Base-by-base conservation (phyloP, 2,329 filamentous ascomycete species). In the Trichoderma citrinoviride region DNA sequence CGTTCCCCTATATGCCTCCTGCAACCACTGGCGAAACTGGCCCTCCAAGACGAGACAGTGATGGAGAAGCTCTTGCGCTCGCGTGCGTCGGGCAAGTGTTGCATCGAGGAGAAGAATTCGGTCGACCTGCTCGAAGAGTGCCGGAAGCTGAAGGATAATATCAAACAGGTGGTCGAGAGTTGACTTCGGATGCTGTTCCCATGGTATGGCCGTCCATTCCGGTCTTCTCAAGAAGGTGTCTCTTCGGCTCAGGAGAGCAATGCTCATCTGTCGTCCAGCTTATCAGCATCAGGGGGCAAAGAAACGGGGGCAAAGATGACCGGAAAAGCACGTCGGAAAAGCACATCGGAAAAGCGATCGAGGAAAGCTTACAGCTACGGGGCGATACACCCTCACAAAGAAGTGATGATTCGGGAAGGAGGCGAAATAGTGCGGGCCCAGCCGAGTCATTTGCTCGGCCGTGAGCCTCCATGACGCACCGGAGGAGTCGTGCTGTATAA, bases 331-430 rank as follows among this genome's bases (percentile, higher is more conserved):
- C n/a, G n/a, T n/a, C n/a, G n/a, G n/a, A n/a, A n/a, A n/a, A n/a
- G n/a, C n/a, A n/a, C n/a, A 49, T 7, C 19, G 21, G 12, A 44
- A 12, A 25, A 12, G 23, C 33, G 8, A 25, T 37, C 15, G 7
- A 52, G 25, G 12, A 14, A 37, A 60, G 77, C 83, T 76, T 76
- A 85, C 84, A 52, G 81, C 81, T 54, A 76, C 79, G 15, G 81
- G 83, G 25, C 85, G 80, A 68, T 83, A 86, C 5, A 86, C 78
- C 12, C 83, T 79, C 25, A 80, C 79, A 64, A 86, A 87, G 70
- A 84, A 86, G 69, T 87, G 84, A 65, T 87, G 85, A 12, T 81
- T 77, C 2, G 85, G 85, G 61, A 87, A 87, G 0, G 73, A 73
- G 43, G 76, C 76, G 66, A 85, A 86, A 47, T 75, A 72, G 3